Base-by-base conservation (phyloP, 331 rosid genomes). In the Arachis monticola region DNA sequence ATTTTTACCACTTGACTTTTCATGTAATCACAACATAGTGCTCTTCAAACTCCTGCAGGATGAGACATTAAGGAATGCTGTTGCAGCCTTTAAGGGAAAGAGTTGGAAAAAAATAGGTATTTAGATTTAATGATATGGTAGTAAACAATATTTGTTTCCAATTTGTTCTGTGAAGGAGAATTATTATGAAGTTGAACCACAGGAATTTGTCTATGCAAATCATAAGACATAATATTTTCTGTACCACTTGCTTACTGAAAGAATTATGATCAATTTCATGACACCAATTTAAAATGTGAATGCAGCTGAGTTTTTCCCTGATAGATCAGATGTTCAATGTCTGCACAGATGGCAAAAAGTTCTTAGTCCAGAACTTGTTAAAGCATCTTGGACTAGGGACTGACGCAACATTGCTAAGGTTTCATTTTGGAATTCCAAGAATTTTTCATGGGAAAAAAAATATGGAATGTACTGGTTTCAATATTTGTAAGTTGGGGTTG, bases 61-160 rank as follows among this genome's bases (percentile, higher is more conserved):
- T 73, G 99, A 95, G 83, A 95, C 99, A 22, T 86, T 95, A 88
- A 89, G 92, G 82, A 85, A 87, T 64, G 99, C 99, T 8, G 99
- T 92, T 81, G 92, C 91, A 72, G 79, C 85, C 72, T 92, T 67
- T 72, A 90, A 89, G 65, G 99, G 97, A 78, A 95, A 92, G 84
- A 86, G 89, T 84, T 95, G 99, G 99, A 92, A 95, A 80, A 95
- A 90, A 89, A 95, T 95, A 92, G 99, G 99, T 85, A 30, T 78
- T 17, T 75, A 67, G 81, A 74, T 80, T 60, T 76, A 41, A 35
- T 56, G 46, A n/a, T 41, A 76, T 50, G 27, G 47, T 41, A 17
- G 22, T 38, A 10, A 47, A 60, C 60, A 52, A 65, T 52, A n/a
- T 67, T 59, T 67, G 30, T 10, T 68, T 65, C 31, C 41, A 47